Evolutionary conservation across 2,329 filamentous ascomycete species (phyloP).

Genomic region (Hypomyces perniciosus): DNA sequence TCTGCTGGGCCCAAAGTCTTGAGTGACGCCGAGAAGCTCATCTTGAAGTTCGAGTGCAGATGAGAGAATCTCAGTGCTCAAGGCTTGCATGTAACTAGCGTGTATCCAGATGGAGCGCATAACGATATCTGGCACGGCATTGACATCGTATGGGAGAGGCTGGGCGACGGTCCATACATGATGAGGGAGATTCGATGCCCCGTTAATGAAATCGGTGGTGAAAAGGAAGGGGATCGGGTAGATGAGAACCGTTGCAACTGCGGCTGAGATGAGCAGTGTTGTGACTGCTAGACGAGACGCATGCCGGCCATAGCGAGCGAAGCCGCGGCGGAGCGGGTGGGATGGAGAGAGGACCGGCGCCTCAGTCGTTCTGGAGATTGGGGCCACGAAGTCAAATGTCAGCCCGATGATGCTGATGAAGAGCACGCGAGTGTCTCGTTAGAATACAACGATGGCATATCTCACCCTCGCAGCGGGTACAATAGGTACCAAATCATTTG

Average conservation of each 20-base stretch:
- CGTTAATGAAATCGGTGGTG: constrained; percentile 64
- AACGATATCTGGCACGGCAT: constrained; percentile 60
- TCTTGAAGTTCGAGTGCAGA: constrained; percentile 66
- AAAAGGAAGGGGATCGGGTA: constrained; percentile 74
- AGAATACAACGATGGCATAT: constrained; percentile 9
- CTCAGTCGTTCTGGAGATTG: constrained; percentile 58
- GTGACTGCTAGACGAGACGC: constrained; percentile 68
- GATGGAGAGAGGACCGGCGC: constrained; percentile 58
- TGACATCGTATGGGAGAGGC: constrained; percentile 48
- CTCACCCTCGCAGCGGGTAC: constrained; percentile 68
- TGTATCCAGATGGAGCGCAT: constrained; percentile 81
- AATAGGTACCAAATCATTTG: constrained; percentile 71
- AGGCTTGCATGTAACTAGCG: constrained; percentile 71
- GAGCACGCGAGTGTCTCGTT: constrained; percentile 3
- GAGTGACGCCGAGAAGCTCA: constrained; percentile 56
- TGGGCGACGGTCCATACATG: constrained; percentile 77
- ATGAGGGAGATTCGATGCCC: constrained; percentile 65
- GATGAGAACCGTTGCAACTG: constrained; percentile 61
- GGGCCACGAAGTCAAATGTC: not conserved
- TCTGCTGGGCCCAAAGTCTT: constrained; percentile 47
- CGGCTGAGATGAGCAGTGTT: constrained; percentile 68
- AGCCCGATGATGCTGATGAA: not conserved
- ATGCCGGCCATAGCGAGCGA: constrained; percentile 64
- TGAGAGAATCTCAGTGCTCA: constrained; percentile 58
- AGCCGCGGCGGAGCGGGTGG: constrained; percentile 59